A percentile compares a stretch with the other conserved stretches of the same genome.
These are phyloP conservation scores for Hymenoscyphus occultus DNA, from an alignment of 2,329 filamentous ascomycete species.

Conservation along the genomic window DNA sequence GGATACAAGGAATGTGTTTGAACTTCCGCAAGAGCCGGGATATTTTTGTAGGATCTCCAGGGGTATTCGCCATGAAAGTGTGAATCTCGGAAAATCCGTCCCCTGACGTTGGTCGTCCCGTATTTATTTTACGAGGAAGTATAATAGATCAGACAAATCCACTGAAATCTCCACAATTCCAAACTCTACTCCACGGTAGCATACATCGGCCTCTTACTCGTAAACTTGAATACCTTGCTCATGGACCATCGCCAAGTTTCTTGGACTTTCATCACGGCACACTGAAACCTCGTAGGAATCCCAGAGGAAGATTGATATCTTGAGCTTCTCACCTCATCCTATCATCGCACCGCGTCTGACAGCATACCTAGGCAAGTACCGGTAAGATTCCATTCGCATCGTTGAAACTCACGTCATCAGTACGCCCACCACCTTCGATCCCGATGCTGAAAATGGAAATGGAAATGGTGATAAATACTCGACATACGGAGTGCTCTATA, in stretches of 20 bases:
- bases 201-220: no score
- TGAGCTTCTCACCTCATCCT: not conserved
- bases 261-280: not conserved
- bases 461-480: not conserved
- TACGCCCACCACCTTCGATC: not conserved
- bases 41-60: not conserved
- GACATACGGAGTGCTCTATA: not conserved
- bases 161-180: no score
- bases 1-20: not conserved
- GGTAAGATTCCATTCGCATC: not conserved
- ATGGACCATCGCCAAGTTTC: not conserved
- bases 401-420: not conserved
- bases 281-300: not conserved
- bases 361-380: not conserved
- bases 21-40: not conserved
- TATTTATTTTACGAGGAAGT: not conserved
- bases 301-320: not conserved
- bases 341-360: not conserved
- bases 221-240: no score
- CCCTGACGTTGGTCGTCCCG: not conserved
- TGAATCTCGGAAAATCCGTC: not conserved
- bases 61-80: not conserved
- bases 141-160: no score
- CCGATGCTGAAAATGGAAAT: not conserved
- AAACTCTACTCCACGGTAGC: no score